Base-by-base conservation (phyloP, 139 green algal species). In the Parachlorella kessleri region DNA sequence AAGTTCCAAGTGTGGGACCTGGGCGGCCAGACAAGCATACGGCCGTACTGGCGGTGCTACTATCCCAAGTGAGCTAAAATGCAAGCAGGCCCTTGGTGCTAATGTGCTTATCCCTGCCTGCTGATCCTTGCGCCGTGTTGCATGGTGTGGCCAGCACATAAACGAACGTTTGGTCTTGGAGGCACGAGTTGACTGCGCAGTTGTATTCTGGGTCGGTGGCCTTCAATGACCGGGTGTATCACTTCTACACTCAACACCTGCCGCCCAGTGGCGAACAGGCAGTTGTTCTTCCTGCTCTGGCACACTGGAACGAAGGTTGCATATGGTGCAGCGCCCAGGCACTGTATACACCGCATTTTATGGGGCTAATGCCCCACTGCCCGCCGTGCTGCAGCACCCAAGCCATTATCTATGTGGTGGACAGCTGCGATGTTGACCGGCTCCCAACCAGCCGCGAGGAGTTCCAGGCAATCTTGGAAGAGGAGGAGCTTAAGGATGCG, bases 21-120 rank as follows among this genome's bases (percentile, higher is more conserved):
- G 28, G 93, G 93, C 68, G 96, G 94, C 24, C 94, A 98, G 85
- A 98, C 93, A 1, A 95, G 88, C 71, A 98, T 99, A 70, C 88
- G 97, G 21, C 97, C 97, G 5, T 99, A 99, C 87, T 99, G 97
- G 97, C 85, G 97, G n/a, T 99, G 96, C 82, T 99, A 99, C 84
- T 99, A 97, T 83, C 97, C 96, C 18, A 98, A 98, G 91, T 98
- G 95, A 28, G 89, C n/a, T n/a, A n/a, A n/a, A n/a, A 59, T 18
- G 48, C 48, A 59, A 18, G 48, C 18, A 18, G 10, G 48, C 48
- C 10, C 48, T 10, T 18, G 48, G 48, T 59, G 18, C 48, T 28
- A 18, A 10, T 28, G 48, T 28, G 48, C 48, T 59, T 10, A 18
- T 59, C 10, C 18, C 10, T 59, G 18, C 48, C n/a, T n/a, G n/a